These are phyloP conservation scores for Gracilaria domingensis DNA, from an alignment of 23 red algal genomes.

Conservation along the genomic window DNA sequence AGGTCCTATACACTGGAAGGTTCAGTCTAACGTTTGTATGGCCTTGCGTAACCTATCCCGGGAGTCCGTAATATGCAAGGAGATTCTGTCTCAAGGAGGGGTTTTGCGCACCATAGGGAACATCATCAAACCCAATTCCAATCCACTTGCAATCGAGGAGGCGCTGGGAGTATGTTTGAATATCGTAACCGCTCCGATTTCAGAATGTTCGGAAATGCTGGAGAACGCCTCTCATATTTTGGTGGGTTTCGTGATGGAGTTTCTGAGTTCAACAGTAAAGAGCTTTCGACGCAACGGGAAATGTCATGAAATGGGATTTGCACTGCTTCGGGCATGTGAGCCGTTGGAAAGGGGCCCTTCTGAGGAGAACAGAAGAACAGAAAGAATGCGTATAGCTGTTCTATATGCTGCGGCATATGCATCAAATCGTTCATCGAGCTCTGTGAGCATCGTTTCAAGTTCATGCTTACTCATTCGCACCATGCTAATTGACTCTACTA, in stretches of 20 bases:
- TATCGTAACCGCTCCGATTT: neutral
- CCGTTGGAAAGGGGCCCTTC: neutral
- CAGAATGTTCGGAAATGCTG: neutral
- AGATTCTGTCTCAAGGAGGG: neutral
- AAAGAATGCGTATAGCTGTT: neutral
- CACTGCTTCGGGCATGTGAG: neutral
- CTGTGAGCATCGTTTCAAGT: constrained; percentile 19
- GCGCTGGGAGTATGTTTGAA: constrained; percentile 39
- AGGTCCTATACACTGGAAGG: neutral
- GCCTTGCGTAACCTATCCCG: constrained; percentile 45
- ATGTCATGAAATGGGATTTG: constrained; percentile 21
- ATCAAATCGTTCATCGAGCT: neutral
- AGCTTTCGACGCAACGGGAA: neutral
- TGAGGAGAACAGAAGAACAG: too few species aligned
- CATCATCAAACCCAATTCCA: neutral
- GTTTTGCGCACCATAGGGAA: neutral
- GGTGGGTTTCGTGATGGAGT: neutral
- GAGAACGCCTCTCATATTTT: neutral
- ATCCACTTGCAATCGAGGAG: constrained; percentile 6
- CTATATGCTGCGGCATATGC: constrained; percentile 18
- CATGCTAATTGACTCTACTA: constrained; percentile 13
- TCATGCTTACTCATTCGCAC: constrained; percentile 23
- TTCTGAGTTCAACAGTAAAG: neutral
- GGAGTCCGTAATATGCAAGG: neutral
- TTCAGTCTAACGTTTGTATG: constrained; percentile 53